phyloP scores from a whole-genome alignment of 805 yeast species.

The Lachancea fermentati region DNA sequence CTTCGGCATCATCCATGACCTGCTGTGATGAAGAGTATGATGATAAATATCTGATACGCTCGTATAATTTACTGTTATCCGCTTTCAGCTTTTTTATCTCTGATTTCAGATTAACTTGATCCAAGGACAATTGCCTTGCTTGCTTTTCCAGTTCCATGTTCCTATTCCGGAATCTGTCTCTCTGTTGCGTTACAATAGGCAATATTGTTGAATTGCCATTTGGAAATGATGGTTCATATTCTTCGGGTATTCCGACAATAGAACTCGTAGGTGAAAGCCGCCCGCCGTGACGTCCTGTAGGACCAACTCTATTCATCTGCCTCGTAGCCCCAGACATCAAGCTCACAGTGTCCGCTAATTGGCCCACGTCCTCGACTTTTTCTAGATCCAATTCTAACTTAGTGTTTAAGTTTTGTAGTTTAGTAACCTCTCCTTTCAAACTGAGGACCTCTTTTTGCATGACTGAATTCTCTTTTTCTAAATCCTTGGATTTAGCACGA shows the following conservation, averaged over 20 bases:
- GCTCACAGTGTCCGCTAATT: slow-evolving; percentile 49
- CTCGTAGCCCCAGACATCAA: slow-evolving; percentile 55
- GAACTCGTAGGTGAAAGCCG: slow-evolving; percentile 49
- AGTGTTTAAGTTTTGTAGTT: slow-evolving; percentile 43
- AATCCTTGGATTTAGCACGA: slow-evolving; percentile 52
- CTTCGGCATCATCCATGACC: slow-evolving; percentile 43
- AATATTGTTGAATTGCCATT: slow-evolving; percentile 47
- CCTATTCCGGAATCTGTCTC: slow-evolving; percentile 85
- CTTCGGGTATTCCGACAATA: slow-evolving; percentile 42
- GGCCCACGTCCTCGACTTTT: slow-evolving; percentile 43
- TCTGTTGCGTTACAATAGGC: slow-evolving; percentile 87
- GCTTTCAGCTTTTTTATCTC: slow-evolving; percentile 58
- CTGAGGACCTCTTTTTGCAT: slow-evolving; percentile 36
- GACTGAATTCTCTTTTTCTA: slow-evolving; percentile 36
- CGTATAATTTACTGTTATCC: slow-evolving; percentile 77
- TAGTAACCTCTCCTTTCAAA: slow-evolving; percentile 35
- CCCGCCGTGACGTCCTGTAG: slow-evolving; percentile 29
- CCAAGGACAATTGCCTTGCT: slow-evolving; percentile 49
- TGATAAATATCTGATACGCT: slow-evolving; percentile 63
- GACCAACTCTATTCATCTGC: slow-evolving; percentile 31
- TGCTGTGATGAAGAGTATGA: slow-evolving; percentile 33
- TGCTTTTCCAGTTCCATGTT: slow-evolving; percentile 83
- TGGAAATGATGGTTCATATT: slow-evolving; percentile 17
- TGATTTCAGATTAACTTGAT: slow-evolving; percentile 54
- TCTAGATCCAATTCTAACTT: slow-evolving; percentile 73